Percentiles rank a stretch among this genome's conserved stretches.
Conservation (phyloP, 495 filamentous ascomycete genomes). For the Cenococcum geophilum region DNA sequence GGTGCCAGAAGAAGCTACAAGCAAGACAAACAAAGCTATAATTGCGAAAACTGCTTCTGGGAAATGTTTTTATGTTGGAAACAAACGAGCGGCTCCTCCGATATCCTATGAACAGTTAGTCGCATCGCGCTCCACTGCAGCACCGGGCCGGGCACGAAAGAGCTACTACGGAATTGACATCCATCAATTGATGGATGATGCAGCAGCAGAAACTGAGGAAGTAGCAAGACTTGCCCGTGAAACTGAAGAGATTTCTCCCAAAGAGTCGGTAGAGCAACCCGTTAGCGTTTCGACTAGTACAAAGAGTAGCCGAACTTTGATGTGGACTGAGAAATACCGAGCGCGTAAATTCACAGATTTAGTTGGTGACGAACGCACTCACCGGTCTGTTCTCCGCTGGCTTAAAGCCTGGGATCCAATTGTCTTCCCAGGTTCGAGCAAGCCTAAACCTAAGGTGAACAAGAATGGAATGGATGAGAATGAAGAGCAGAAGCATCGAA, state of each 20-base stretch:
- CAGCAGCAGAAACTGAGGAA: conserved; percentile 42
- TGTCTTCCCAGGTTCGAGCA: conserved; percentile 72
- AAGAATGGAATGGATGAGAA: conserved; percentile 43
- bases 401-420: conserved; percentile 88
- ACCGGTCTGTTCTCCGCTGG: conserved; percentile 87
- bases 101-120: conserved; percentile 63
- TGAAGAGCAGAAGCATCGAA: conserved; percentile 66
- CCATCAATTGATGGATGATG: conserved; percentile 67
- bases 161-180: conserved; percentile 91
- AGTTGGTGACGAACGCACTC: conserved; percentile 89
- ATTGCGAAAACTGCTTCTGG: conserved; percentile 62
- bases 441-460: conserved; percentile 46
- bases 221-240: conserved; percentile 1
- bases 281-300: neutral
- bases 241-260: conserved; percentile 2
- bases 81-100: conserved; percentile 44
- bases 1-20: conserved; percentile 4
- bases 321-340: conserved; percentile 55
- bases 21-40: conserved; percentile 20
- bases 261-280: conserved; percentile 26
- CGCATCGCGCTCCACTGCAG: conserved; percentile 60
- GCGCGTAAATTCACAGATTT: conserved; percentile 88
- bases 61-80: conserved; percentile 49
- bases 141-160: conserved; percentile 65
- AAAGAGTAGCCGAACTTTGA: conserved; percentile 26